These are phyloP conservation scores for Fraxinus nigra DNA, from an alignment of 305 asterid genomes.

Conservation along the genomic window DNA sequence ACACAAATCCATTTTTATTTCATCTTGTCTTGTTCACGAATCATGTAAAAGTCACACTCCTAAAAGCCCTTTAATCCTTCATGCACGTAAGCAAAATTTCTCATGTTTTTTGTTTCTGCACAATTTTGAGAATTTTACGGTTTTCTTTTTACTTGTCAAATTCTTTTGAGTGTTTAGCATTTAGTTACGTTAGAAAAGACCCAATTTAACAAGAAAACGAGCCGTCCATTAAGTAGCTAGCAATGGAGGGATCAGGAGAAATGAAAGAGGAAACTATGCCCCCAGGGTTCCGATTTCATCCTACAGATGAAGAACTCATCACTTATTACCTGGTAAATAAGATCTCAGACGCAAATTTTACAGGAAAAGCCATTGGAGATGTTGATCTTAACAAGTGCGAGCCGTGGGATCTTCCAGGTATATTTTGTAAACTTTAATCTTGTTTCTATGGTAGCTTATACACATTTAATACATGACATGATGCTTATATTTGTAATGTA, in stretches of 20 bases:
- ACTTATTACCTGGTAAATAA: constrained; percentile 75
- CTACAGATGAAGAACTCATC: constrained; percentile 85
- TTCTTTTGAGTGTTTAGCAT: constrained; percentile 19
- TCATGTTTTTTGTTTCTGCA: constrained; percentile 12
- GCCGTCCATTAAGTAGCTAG: not conserved
- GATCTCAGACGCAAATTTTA: constrained; percentile 68
- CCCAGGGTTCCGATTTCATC: constrained; percentile 91
- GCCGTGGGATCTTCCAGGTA: constrained; percentile 99
- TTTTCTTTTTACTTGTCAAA: constrained; percentile 1
- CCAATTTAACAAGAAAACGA: constrained; percentile 7
- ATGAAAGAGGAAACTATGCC: constrained; percentile 61
- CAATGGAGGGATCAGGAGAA: constrained; percentile 58
- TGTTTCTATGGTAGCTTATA: not conserved
- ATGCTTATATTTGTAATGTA: not conserved
- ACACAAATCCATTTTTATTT: not conserved
- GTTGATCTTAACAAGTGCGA: constrained; percentile 94
- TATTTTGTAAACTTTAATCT: not conserved
- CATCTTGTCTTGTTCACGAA: not conserved
- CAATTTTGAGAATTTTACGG: constrained; percentile 15
- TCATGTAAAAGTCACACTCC: not conserved
- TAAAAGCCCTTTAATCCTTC: not conserved
- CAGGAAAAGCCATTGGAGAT: constrained; percentile 77
- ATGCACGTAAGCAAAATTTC: constrained; percentile 22
- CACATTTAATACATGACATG: not conserved
- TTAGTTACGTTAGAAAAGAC: constrained; percentile 13